phyloP scores from a whole-genome alignment of 1,139 yeast genomes.

The Debaryomycetaceae sp. region DNA sequence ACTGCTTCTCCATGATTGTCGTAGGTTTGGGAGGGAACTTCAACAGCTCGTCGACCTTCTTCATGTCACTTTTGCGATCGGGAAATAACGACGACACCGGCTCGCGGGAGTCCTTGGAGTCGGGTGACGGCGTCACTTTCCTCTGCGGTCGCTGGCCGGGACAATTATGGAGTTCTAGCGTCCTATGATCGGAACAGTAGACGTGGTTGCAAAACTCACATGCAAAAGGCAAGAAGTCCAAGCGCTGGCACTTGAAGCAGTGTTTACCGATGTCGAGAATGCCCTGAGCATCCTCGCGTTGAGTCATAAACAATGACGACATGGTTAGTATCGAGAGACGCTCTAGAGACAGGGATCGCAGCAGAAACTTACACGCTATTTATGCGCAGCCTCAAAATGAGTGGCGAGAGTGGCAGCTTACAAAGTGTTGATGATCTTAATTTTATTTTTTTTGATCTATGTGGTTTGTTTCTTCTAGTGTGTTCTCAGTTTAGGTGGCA shows the following conservation, averaged over 20 bases:
- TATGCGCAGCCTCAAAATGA: too few relatives aligned
- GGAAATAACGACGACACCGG: conserved; percentile 47
- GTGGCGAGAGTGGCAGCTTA: too few relatives aligned
- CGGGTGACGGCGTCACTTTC: conserved; percentile 11
- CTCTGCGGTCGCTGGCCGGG: conserved; percentile 14
- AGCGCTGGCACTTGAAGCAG: conserved; percentile 56
- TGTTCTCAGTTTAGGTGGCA: too few relatives aligned
- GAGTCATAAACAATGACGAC: conserved; percentile 8
- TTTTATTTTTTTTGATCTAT: too few relatives aligned
- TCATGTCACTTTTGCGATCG: conserved; percentile 39
- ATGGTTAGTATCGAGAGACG: conserved; percentile 7
- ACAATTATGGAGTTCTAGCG: conserved; percentile 46
- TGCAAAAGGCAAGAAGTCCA: conserved; percentile 67
- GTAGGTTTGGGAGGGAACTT: conserved; percentile 23
- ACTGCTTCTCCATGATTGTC: conserved; percentile 19
- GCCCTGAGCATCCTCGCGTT: conserved; percentile 26
- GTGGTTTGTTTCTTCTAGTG: too few relatives aligned
- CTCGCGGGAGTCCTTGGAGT: conserved; percentile 5
- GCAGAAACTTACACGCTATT: too few relatives aligned
- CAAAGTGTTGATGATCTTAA: too few relatives aligned
- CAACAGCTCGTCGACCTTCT: conserved; percentile 37
- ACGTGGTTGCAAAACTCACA: conserved; percentile 55
- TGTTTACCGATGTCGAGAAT: conserved; percentile 68
- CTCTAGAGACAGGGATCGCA: too few relatives aligned
- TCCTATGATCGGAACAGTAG: conserved; percentile 58